These are phyloP conservation scores for Echites panduratus DNA, from an alignment of 257 asterid genomes.

Conservation along the genomic window DNA sequence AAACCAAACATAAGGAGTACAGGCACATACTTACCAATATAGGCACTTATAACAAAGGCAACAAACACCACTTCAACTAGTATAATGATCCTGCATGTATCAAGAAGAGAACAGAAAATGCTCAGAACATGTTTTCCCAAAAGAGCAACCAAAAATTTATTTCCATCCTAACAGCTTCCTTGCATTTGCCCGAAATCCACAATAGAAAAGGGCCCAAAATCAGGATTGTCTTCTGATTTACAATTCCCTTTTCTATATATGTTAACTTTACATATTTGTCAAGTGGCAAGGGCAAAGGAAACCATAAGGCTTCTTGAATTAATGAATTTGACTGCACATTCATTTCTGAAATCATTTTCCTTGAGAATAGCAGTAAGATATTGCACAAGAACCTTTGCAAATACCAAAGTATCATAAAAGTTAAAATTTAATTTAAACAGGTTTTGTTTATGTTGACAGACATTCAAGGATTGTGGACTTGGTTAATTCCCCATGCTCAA, in stretches of 20 bases:
- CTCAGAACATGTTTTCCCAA: constrained; percentile 12
- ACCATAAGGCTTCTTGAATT: background rate
- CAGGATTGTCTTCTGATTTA: background rate
- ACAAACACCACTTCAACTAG: constrained; percentile 81
- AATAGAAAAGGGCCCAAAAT: background rate
- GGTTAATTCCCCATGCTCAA: background rate
- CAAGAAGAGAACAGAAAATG: constrained; percentile 23
- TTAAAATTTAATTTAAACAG: background rate
- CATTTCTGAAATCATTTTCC: background rate
- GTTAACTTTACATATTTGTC: background rate
- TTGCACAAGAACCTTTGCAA: background rate
- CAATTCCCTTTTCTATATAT: background rate
- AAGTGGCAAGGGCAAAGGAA: background rate
- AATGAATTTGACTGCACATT: background rate
- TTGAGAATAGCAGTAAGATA: background rate
- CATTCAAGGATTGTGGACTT: background rate
- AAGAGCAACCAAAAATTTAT: background rate
- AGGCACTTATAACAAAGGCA: constrained; percentile 71
- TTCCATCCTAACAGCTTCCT: background rate
- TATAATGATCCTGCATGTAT: constrained; percentile 76
- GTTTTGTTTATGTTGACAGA: background rate
- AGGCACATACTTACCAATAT: constrained; percentile 63
- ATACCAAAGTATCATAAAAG: background rate
- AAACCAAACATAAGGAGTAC: background rate
- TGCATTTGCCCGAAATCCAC: background rate